Evolutionary conservation across 2,329 filamentous ascomycete species (phyloP).

Genomic region (Fusarium nurragi): DNA sequence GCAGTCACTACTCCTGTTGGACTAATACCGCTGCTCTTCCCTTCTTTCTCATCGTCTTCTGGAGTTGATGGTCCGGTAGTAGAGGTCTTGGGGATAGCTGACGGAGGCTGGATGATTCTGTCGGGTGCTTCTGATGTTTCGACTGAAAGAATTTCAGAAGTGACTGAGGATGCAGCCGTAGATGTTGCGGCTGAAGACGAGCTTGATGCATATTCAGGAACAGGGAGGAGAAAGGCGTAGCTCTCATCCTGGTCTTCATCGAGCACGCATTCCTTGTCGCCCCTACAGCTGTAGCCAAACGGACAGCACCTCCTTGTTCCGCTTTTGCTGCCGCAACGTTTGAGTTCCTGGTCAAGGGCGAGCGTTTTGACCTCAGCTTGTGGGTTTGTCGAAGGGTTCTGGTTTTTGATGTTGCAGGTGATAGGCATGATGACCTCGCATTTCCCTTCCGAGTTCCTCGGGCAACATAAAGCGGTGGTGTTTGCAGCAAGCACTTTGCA

Average conservation of each 20-base stretch:
- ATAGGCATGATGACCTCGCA: slow-evolving; percentile 39
- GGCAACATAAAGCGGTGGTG: slow-evolving; percentile 42
- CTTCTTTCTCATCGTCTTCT: slow-evolving; percentile 7
- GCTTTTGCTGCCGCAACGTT: slow-evolving; percentile 28
- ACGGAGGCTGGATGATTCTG: slow-evolving; percentile 15
- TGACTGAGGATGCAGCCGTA: slow-evolving; percentile 2
- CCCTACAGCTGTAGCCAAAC: slow-evolving; percentile 41
- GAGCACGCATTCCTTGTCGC: slow-evolving; percentile 29
- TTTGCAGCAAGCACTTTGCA: slow-evolving; percentile 43
- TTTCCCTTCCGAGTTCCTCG: slow-evolving; percentile 24
- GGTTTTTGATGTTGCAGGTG: slow-evolving; percentile 32
- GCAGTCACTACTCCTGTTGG: slow-evolving; percentile 39
- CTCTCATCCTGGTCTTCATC: slow-evolving; percentile 35
- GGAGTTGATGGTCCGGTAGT: slow-evolving; percentile 16
- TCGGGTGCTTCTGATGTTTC: slow-evolving; percentile 35
- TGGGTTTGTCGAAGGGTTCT: slow-evolving; percentile 32
- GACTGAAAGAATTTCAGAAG: slow-evolving; percentile 23
- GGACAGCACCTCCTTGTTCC: slow-evolving; percentile 39
- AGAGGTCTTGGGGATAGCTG: slow-evolving; percentile 7
- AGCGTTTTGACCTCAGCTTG: slow-evolving; percentile 35
- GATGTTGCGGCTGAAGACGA: slow-evolving; percentile 7
- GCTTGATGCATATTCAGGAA: slow-evolving; percentile 24
- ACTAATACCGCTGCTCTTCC: slow-evolving; percentile 11
- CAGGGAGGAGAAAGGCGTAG: slow-evolving; percentile 35
- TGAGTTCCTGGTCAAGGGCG: slow-evolving; percentile 30